Conservation (phyloP, 2,329 filamentous ascomycete species). For the Cladosporium sp. region DNA sequence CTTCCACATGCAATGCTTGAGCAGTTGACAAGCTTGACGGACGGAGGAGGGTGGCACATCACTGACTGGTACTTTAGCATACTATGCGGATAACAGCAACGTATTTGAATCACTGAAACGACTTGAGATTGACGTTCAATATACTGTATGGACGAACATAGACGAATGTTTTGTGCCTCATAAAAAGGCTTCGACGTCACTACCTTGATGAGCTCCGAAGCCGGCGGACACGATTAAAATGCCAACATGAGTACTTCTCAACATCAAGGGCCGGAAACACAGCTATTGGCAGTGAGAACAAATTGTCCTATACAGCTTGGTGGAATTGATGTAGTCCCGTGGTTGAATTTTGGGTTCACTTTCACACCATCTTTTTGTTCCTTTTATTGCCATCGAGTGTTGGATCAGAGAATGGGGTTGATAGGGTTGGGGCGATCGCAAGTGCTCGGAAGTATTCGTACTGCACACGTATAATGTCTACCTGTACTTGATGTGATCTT, state of each 20-base stretch:
- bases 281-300: neutral
- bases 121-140: neutral
- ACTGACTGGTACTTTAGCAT: neutral
- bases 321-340: neutral
- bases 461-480: neutral
- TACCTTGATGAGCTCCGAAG: neutral
- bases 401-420: neutral
- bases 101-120: neutral
- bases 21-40: neutral
- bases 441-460: neutral
- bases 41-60: neutral
- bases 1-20: no score
- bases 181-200: neutral
- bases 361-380: neutral
- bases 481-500: neutral
- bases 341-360: neutral
- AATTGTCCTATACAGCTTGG: neutral
- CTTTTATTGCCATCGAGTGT: neutral
- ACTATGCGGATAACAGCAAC: neutral
- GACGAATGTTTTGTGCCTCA: neutral
- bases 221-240: neutral
- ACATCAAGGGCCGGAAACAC: neutral
- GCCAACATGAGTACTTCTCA: neutral
- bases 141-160: neutral
- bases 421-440: neutral